Evolutionary conservation across 495 filamentous ascomycete genomes (phyloP), one percentile per base, ranked within the genome.

Genomic region (Xylaria longipes): DNA sequence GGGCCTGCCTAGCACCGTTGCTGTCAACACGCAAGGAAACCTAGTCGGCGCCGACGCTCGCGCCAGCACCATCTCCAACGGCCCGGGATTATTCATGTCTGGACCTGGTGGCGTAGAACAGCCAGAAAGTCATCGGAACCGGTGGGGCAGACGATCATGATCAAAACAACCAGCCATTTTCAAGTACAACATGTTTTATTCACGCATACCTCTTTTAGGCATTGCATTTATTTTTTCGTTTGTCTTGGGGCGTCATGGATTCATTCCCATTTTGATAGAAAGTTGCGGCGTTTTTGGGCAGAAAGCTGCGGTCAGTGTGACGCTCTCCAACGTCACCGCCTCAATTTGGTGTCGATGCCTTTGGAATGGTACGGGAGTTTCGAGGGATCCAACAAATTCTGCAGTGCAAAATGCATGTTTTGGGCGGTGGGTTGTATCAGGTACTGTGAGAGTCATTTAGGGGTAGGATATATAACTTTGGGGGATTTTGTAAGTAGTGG

Each of bases 11-110:
- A 79, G 77, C 39, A 77, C 70, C 17, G 61, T 77, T 45, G 77
- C 77, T 39, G 48, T 79, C 41, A 77, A 79, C 57, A 76, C 75
- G 0, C 77, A 79, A 64, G 75, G 77, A n/a, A 79, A 79, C 65
- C n/a, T 79, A 3, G 76, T 78, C 27, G 75, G 77, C 22, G 37
- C 75, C n/a, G 76, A 73, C 41, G 75, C 77, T 37, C 72, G 77
- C 31, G 75, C 74, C 50, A 79, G 77, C 14, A 70, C 71, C 46
- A 73, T 76, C 43, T 73, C 71, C 0, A 72, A 68, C 43, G 71
- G 57, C 4, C 75, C 67, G 8, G 77, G 77, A 35, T 31, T 74
- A 67, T 79, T 79, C 35, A 79, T 79, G 77, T 73, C 77, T 22
- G 75, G 77, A n/a, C 56, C 75, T 58, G 75, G 73, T 9, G 61